Percentiles rank a stretch among this genome's conserved stretches.
phyloP scores from a whole-genome alignment of 2,329 filamentous ascomycete species.

The Tolypocladium capitatum region DNA sequence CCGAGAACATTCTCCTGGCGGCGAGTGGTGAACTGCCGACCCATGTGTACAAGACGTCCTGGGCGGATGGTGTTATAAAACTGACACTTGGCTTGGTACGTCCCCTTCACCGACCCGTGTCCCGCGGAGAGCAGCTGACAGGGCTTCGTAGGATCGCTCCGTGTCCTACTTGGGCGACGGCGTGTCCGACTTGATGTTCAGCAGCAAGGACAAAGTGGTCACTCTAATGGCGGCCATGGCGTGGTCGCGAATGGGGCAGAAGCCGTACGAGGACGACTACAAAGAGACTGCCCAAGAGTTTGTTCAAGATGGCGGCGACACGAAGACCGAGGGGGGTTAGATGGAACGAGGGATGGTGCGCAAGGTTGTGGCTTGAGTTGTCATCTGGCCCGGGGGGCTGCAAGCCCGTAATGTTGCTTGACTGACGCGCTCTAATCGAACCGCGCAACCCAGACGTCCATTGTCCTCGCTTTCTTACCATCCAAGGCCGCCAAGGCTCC shows the following conservation, averaged over 20 bases:
- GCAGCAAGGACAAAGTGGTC: slow-evolving; percentile 25
- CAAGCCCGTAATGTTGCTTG: too few relatives aligned
- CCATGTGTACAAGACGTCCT: slow-evolving; percentile 26
- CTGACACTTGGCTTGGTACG: slow-evolving; percentile 37
- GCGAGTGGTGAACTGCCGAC: slow-evolving; percentile 26
- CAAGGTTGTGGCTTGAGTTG: too few relatives aligned
- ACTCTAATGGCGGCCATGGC: slow-evolving; percentile 28
- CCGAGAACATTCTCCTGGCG: slow-evolving; percentile 38
- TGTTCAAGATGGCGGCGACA: not conserved
- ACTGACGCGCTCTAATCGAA: slow-evolving; percentile 2
- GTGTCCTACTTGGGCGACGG: slow-evolving; percentile 30
- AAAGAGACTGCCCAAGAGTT: not conserved
- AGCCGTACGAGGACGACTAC: slow-evolving; percentile 29
- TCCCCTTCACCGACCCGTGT: not conserved
- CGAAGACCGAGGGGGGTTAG: not conserved
- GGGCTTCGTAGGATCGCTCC: slow-evolving; percentile 25
- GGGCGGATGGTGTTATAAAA: slow-evolving; percentile 38
- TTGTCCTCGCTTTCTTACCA: slow-evolving; percentile 20
- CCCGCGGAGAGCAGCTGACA: not conserved
- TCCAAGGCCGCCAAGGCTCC: slow-evolving; percentile 14
- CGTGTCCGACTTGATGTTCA: slow-evolving; percentile 27
- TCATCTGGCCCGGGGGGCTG: too few relatives aligned
- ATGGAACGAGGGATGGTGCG: too few relatives aligned
- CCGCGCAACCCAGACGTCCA: slow-evolving; percentile 27
- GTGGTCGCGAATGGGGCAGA: slow-evolving; percentile 30